A percentile compares a stretch with the other conserved stretches of the same genome.
Evolutionary conservation across 192 early-diverging fungal species (phyloP).

Genomic region (Backusella tarrabulga): DNA sequence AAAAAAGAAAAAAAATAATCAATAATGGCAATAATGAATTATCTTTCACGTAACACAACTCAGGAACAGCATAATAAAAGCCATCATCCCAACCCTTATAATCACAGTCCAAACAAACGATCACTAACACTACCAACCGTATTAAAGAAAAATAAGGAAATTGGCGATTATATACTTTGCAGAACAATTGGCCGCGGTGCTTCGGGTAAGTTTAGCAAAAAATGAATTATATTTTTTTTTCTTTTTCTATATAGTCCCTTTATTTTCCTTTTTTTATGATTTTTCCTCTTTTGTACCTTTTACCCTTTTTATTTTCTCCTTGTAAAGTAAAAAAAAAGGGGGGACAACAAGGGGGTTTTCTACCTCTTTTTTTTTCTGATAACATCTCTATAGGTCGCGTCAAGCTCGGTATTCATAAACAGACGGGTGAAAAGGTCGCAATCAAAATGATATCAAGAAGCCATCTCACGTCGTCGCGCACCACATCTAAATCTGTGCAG

Average conservation of each 20-base stretch:
- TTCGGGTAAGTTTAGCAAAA: constrained; percentile 36
- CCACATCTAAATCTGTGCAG: constrained; percentile 21
- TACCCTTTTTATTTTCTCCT: background rate
- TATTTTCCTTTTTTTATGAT: constrained; percentile 8
- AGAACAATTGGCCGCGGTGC: constrained; percentile 69
- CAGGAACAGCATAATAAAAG: background rate
- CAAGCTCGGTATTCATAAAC: constrained; percentile 34
- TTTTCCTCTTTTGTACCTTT: constrained; percentile 4
- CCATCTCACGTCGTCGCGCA: constrained; percentile 20
- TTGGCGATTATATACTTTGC: constrained; percentile 68
- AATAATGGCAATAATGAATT: constrained; percentile 21
- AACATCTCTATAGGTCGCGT: constrained; percentile 26
- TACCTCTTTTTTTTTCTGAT: background rate
- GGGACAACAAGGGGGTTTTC: background rate
- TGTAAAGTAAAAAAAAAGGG: background rate
- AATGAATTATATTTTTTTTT: too few relatives aligned
- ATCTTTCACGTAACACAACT: constrained; percentile 15
- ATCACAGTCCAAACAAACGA: constrained; percentile 5
- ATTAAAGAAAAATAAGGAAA: constrained; percentile 13
- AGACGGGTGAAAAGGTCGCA: constrained; percentile 33
- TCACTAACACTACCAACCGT: constrained; percentile 11
- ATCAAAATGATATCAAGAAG: constrained; percentile 35
- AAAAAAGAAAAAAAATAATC: background rate
- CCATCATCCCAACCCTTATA: background rate
- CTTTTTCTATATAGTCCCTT: background rate